Base-by-base conservation (phyloP, 2,329 filamentous ascomycete species). In the Colletotrichum sidae region DNA sequence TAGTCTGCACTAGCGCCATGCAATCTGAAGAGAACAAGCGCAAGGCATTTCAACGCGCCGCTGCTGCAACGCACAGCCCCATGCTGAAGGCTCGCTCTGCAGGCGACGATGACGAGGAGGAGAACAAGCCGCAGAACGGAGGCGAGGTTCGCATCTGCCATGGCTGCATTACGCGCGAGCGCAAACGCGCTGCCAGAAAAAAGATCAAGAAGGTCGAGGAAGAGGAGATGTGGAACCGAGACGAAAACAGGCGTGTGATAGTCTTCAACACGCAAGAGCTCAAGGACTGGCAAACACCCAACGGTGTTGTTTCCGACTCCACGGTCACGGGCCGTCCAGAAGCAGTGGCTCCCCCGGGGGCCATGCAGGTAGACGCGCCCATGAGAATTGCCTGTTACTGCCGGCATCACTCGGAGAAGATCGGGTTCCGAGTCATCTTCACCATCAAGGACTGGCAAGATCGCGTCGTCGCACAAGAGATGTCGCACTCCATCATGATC, bases 371-470 rank as follows among this genome's bases (percentile, higher is more conserved):
- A 25, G 90, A 94, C 70, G 88, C 93, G 2, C 94, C 93, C 0
- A 97, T 98, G 94, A 90, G 95, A 9, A 97, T 99, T 72, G 93
- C 94, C 33, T 99, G 95, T 77, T 99, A 98, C 78, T 98, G 95
- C 79, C 89, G 95, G 17, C 95, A 99, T 75, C 95, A 98, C 72
- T 89, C 91, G 65, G 96, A 98, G 79, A 98, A 98, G 80, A 83
- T 91, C 70, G 95, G 95, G 2, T 99, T 97, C 78, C 84, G 86
- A 69, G 94, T 98, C 72, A 97, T 99, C 68, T 97, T 98, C 78
- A 98, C 95, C 1, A 85, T 99, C 73, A 97, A 94, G 74, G 93
- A 97, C 77, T 88, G 88, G 73, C 81, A 88, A 68, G 92, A 90
- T 71, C 88, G 89, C 49, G 81, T 97, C 38, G 81, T 98, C 47